Evolutionary conservation across 441 rosid species (phyloP).

Genomic region (Manihot esculenta): DNA sequence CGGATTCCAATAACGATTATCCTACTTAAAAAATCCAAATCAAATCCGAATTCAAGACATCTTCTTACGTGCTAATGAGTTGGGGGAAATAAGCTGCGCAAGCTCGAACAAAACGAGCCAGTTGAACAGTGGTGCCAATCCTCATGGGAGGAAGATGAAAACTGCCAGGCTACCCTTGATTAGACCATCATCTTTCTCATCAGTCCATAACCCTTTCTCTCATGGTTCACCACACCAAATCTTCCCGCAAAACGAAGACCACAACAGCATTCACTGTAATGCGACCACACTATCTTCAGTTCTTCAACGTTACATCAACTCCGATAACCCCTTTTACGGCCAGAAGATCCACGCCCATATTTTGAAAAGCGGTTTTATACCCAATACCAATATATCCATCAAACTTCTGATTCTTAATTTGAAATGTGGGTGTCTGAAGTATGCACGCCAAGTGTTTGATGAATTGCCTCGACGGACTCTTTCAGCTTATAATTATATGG

Average conservation of each 20-base stretch:
- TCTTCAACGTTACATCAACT: slow-evolving; percentile 67
- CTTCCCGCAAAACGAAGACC: slow-evolving; percentile 20
- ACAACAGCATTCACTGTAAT: slow-evolving; percentile 21
- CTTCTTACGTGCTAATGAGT: too few species aligned
- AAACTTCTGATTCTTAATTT: slow-evolving; percentile 59
- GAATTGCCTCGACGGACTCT: slow-evolving; percentile 64
- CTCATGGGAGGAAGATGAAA: slow-evolving; percentile 24
- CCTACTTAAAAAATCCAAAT: too few species aligned
- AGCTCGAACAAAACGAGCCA: background rate
- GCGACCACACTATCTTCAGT: slow-evolving; percentile 40
- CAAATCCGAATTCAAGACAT: too few species aligned
- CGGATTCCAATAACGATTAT: too few species aligned
- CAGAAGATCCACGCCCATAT: slow-evolving; percentile 60
- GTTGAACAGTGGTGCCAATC: background rate
- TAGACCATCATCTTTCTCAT: slow-evolving; percentile 18
- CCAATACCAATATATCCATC: slow-evolving; percentile 57
- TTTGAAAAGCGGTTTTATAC: slow-evolving; percentile 58
- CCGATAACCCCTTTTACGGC: slow-evolving; percentile 55
- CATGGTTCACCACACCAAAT: slow-evolving; percentile 7
- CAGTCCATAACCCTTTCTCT: slow-evolving; percentile 13
- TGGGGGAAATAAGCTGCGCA: too few species aligned
- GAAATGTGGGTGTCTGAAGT: slow-evolving; percentile 52
- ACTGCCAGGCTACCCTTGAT: slow-evolving; percentile 18
- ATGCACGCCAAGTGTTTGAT: slow-evolving; percentile 74
- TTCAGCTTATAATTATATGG: slow-evolving; percentile 73